These are phyloP conservation scores for Tetragonia tetragonoides DNA, from an alignment of 148 eudicot species.

Conservation along the genomic window DNA sequence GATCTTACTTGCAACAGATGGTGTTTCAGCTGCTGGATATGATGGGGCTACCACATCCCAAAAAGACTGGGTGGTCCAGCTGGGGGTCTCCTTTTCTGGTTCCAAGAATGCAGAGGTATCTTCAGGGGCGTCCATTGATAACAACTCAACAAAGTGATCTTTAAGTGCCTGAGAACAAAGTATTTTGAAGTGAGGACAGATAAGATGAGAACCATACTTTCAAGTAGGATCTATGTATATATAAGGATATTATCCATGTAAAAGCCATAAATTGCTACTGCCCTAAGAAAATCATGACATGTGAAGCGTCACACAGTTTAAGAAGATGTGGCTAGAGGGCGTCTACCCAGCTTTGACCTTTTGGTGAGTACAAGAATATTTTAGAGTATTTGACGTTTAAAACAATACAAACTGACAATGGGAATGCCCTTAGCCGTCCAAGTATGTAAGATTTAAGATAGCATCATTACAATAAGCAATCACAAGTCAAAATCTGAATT, in stretches of 20 bases:
- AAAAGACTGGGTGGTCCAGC: slow-evolving; percentile 45
- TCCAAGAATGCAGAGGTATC: slow-evolving; percentile 53
- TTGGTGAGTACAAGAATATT: not conserved
- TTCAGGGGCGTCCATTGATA: slow-evolving; percentile 62
- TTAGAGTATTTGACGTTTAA: not conserved
- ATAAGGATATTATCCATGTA: not conserved
- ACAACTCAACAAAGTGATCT: slow-evolving; percentile 74
- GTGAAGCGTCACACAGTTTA: not conserved
- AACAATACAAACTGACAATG: too few relatives aligned
- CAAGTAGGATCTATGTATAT: not conserved
- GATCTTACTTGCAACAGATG: slow-evolving; percentile 21
- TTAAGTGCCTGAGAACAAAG: slow-evolving; percentile 46
- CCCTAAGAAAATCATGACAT: too few relatives aligned
- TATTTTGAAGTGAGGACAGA: not conserved
- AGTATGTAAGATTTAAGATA: too few relatives aligned
- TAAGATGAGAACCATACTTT: not conserved
- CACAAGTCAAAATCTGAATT: too few relatives aligned
- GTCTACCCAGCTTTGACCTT: not conserved
- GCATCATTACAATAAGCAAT: too few relatives aligned
- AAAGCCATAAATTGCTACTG: not conserved
- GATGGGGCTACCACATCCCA: slow-evolving; percentile 50
- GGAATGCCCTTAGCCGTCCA: too few relatives aligned
- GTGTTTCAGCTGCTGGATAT: slow-evolving; percentile 24
- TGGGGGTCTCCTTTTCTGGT: slow-evolving; percentile 53
- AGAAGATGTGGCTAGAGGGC: not conserved